phyloP scores from a whole-genome alignment of 2,329 filamentous ascomycete species.

The Curvularia sp. region DNA sequence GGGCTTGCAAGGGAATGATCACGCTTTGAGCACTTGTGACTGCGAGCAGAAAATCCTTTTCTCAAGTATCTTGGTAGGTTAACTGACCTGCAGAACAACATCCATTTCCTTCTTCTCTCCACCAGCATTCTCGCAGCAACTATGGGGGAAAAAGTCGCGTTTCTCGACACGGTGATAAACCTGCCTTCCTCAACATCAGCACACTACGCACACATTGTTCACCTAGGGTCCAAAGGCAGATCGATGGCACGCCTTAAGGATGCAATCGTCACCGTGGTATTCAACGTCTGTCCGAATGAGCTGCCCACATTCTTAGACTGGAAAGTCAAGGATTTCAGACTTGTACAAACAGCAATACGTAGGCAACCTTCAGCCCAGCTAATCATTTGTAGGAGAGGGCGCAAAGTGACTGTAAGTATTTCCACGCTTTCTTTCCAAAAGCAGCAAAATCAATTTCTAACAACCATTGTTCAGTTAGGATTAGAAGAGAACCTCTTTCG shows the following conservation, averaged over 20 bases:
- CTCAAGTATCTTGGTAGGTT: too few species aligned
- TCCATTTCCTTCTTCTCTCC: not conserved
- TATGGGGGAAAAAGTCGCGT: conserved; percentile 1
- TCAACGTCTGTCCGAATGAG: not conserved
- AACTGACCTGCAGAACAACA: not conserved
- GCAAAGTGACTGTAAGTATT: too few species aligned
- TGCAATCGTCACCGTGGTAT: not conserved
- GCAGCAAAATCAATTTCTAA: too few species aligned
- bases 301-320: not conserved
- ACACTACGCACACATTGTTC: conserved; percentile 15
- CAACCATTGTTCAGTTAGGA: too few species aligned
- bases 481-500: too few species aligned
- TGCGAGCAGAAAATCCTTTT: not conserved
- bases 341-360: not conserved
- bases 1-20: not conserved
- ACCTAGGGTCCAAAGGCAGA: not conserved
- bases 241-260: not conserved
- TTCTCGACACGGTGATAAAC: not conserved
- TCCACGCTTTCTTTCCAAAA: too few species aligned
- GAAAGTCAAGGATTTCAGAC: not conserved
- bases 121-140: not conserved
- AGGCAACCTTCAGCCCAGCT: too few species aligned
- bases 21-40: not conserved
- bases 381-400: too few species aligned
- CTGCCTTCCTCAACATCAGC: conserved; percentile 5